Conservation (phyloP, 352 stramenopile species). For the Pythium grandisporangium region DNA sequence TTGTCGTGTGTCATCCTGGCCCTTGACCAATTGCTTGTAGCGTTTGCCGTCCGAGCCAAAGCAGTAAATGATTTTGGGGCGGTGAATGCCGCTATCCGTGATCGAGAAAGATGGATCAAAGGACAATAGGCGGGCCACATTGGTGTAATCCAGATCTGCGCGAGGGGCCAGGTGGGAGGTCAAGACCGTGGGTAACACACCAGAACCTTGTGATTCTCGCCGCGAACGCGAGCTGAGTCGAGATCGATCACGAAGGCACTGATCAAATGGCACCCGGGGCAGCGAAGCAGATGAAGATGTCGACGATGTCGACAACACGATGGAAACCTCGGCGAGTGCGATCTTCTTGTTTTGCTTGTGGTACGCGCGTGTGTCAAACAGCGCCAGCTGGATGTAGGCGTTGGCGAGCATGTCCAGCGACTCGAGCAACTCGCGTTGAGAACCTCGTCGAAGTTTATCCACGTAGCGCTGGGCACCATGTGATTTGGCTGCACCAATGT, state of each 20-base stretch:
- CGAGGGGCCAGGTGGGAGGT: conserved; percentile 62
- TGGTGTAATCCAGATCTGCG: conserved; percentile 75
- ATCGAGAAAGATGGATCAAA: conserved; percentile 92
- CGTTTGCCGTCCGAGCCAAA: conserved; percentile 86
- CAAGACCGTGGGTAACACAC: conserved; percentile 69
- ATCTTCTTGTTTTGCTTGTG: conserved; percentile 73
- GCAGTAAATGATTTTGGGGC: conserved; percentile 97
- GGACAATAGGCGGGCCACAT: conserved; percentile 72
- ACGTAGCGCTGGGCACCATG: conserved; percentile 54
- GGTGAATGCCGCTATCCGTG: conserved; percentile 92
- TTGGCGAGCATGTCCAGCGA: conserved; percentile 66
- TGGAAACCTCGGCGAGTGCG: conserved; percentile 42
- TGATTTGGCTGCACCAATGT: conserved; percentile 72
- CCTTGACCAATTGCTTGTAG: conserved; percentile 97
- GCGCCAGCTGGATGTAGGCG: conserved; percentile 70
- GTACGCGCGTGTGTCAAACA: conserved; percentile 75
- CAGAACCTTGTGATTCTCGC: too few relatives aligned
- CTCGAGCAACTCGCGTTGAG: conserved; percentile 50
- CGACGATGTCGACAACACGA: conserved; percentile 16
- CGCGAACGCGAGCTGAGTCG: conserved; percentile 25
- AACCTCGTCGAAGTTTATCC: conserved; percentile 38
- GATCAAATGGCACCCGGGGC: conserved; percentile 63
- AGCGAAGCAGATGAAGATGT: too few relatives aligned
- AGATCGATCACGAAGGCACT: conserved; percentile 52
- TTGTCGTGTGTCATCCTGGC: conserved; percentile 81